phyloP scores from a whole-genome alignment of 2,329 filamentous ascomycete species.

The Fusarium torulosum region DNA sequence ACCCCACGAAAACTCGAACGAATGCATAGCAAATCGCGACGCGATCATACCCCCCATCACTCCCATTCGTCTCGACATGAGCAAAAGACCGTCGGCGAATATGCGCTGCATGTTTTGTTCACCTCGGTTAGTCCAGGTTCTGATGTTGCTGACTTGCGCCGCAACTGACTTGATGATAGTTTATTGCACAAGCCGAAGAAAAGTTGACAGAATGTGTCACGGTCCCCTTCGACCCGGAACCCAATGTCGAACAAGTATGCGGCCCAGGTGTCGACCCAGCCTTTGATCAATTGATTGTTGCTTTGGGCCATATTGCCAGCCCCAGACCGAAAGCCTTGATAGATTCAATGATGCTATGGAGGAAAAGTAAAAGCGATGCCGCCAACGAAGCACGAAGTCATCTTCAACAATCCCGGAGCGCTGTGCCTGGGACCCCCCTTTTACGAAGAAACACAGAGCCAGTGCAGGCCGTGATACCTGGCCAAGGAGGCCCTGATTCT shows the following conservation, averaged over 20 bases:
- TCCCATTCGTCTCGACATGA: slow-evolving; percentile 83
- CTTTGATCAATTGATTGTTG: slow-evolving; percentile 94
- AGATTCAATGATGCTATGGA: slow-evolving; percentile 98
- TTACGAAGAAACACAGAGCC: slow-evolving; percentile 82
- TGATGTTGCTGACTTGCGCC: neutral
- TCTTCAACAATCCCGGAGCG: slow-evolving; percentile 65
- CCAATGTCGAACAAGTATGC: slow-evolving; percentile 88
- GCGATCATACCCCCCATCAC: slow-evolving; percentile 80
- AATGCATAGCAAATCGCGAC: slow-evolving; percentile 75
- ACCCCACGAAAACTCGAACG: slow-evolving; percentile 69
- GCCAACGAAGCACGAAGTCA: slow-evolving; percentile 76
- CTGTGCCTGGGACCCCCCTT: slow-evolving; percentile 62
- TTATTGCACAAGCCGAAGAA: slow-evolving; percentile 95
- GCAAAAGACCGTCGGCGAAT: slow-evolving; percentile 95
- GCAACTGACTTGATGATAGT: slow-evolving; percentile 61
- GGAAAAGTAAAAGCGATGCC: slow-evolving; percentile 93
- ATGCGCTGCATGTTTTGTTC: slow-evolving; percentile 95
- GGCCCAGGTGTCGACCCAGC: slow-evolving; percentile 87
- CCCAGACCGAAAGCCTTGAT: slow-evolving; percentile 95
- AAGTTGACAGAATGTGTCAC: slow-evolving; percentile 92
- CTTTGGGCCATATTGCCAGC: slow-evolving; percentile 92
- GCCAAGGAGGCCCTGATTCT: slow-evolving; percentile 45
- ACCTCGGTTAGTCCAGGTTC: slow-evolving; percentile 74
- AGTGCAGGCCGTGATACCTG: slow-evolving; percentile 58
- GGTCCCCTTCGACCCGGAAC: slow-evolving; percentile 82